Evolutionary conservation across 352 stramenopile genomes (phyloP).

Genomic region (Phytophthora sansomeana): DNA sequence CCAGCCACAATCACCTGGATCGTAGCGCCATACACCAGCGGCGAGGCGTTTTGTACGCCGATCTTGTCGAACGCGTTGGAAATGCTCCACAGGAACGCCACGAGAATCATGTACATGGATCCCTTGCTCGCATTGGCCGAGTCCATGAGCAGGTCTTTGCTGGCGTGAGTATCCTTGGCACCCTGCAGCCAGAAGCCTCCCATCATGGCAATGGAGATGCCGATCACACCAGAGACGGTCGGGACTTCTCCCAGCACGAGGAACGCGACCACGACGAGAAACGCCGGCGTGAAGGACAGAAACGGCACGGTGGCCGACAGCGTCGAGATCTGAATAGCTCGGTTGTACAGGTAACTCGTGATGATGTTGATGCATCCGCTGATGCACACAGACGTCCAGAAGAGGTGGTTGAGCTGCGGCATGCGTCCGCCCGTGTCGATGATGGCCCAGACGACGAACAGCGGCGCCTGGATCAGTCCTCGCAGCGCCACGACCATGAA

Average conservation of each 20-base stretch:
- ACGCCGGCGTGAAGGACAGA: constrained; percentile 82
- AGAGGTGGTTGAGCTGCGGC: constrained; percentile 78
- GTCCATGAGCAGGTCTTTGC: constrained; percentile 62
- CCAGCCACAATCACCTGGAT: constrained; percentile 77
- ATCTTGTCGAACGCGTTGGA: constrained; percentile 89
- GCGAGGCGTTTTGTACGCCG: constrained; percentile 80
- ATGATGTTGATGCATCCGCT: constrained; percentile 81
- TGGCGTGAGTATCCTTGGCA: constrained; percentile 50
- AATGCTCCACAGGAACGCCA: constrained; percentile 86
- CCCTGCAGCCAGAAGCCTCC: constrained; percentile 81
- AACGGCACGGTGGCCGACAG: constrained; percentile 82
- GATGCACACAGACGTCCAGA: constrained; percentile 82
- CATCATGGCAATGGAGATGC: constrained; percentile 74
- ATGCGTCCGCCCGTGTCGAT: constrained; percentile 58
- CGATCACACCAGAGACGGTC: constrained; percentile 62
- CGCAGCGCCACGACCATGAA: constrained; percentile 79
- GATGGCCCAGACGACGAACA: constrained; percentile 77
- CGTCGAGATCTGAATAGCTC: constrained; percentile 85
- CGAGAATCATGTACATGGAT: constrained; percentile 84
- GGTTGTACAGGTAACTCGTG: constrained; percentile 88
- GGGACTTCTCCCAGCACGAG: constrained; percentile 80
- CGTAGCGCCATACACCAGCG: constrained; percentile 71
- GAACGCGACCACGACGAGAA: constrained; percentile 80
- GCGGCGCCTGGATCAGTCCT: constrained; percentile 72
- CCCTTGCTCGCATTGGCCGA: constrained; percentile 71